Conservation (phyloP, 164 flowering plant species). For the Stephania cephalantha region DNA sequence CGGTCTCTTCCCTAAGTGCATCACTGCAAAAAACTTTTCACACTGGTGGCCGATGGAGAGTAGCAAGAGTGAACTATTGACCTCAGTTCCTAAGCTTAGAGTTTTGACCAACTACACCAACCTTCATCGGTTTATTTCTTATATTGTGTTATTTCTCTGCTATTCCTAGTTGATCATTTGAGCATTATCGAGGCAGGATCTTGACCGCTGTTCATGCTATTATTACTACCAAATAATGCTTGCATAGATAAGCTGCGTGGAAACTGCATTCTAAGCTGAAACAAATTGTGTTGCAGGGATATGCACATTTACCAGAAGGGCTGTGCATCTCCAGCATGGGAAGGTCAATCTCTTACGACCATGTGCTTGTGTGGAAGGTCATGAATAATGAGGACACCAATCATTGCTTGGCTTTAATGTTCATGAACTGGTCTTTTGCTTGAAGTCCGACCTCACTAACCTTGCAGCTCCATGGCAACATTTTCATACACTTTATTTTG, state of each 20-base stretch:
- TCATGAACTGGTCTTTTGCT: slow-evolving; percentile 81
- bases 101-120: not conserved
- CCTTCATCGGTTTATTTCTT: too few relatives aligned
- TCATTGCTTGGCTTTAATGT: slow-evolving; percentile 85
- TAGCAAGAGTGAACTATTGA: not conserved
- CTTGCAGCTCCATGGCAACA: not conserved
- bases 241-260: not conserved
- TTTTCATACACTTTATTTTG: not conserved
- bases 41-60: too few relatives aligned
- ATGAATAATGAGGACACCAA: slow-evolving; percentile 52
- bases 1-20: too few relatives aligned
- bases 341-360: slow-evolving; percentile 69
- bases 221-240: not conserved
- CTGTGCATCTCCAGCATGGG: slow-evolving; percentile 77
- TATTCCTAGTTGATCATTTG: not conserved
- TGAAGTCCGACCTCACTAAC: slow-evolving; percentile 19
- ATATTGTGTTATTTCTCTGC: not conserved
- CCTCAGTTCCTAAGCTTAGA: not conserved
- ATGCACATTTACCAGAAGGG: slow-evolving; percentile 70
- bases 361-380: slow-evolving; percentile 80
- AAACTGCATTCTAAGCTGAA: not conserved
- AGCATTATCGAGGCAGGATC: not conserved
- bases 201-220: too few relatives aligned
- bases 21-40: too few relatives aligned
- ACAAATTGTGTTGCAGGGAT: slow-evolving; percentile 42